A percentile compares a stretch with the other conserved stretches of the same genome.
Conservation (phyloP, 345 rosid genomes). For the Erucastrum elatum region DNA sequence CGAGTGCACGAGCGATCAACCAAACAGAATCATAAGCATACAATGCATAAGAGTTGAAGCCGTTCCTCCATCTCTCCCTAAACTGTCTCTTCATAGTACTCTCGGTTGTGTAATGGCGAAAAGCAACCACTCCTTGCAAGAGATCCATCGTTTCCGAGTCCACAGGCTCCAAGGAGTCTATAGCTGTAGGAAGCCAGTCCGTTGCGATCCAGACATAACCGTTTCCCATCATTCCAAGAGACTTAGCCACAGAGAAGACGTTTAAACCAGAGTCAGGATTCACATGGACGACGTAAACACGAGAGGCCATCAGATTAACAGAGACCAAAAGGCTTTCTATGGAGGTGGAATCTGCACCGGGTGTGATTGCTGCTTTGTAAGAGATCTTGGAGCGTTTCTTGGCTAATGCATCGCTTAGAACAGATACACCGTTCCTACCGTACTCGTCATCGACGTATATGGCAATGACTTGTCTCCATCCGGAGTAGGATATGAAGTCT, state of each 20-base stretch:
- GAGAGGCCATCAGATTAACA: not conserved
- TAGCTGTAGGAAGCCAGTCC: not conserved
- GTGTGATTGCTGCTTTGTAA: not conserved
- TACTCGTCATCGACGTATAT: not conserved
- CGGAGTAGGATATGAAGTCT: not conserved
- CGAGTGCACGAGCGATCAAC: not conserved
- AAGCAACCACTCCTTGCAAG: not conserved
- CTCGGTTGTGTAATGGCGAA: not conserved
- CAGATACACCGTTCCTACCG: not conserved
- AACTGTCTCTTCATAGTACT: not conserved
- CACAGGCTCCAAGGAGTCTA: not conserved
- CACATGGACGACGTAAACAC: not conserved
- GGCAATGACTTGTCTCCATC: not conserved
- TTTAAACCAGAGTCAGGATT: not conserved
- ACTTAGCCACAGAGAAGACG: not conserved
- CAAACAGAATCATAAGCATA: not conserved
- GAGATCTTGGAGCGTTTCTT: not conserved
- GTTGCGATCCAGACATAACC: not conserved
- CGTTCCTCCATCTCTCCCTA: not conserved
- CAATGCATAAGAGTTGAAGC: not conserved
- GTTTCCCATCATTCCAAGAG: not conserved
- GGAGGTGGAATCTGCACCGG: not conserved
- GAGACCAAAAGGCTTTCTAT: not conserved
- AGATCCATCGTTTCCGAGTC: not conserved
- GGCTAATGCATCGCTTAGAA: not conserved